These are phyloP conservation scores for Xylariaceae sp. DNA, from an alignment of 2,329 filamentous ascomycete species.

Conservation along the genomic window DNA sequence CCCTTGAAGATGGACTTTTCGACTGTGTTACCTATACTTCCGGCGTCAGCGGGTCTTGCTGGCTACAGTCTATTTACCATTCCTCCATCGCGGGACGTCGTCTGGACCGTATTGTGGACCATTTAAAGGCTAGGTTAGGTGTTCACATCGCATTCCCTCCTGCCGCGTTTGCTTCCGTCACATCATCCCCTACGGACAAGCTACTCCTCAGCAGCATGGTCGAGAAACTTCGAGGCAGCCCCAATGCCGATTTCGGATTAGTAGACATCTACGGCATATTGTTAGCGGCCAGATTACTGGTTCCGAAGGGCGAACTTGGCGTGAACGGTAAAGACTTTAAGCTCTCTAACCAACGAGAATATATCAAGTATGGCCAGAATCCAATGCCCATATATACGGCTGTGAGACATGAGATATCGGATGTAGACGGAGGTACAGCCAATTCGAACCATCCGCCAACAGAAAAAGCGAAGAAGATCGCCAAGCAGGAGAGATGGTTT, in stretches of 20 bases:
- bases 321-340: conserved; percentile 80
- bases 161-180: conserved; percentile 72
- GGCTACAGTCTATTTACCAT: conserved; percentile 85
- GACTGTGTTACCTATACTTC: conserved; percentile 94
- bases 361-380: conserved; percentile 70
- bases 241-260: conserved; percentile 75
- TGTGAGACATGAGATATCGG: conserved; percentile 90
- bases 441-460: conserved; percentile 35
- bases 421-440: conserved; percentile 45
- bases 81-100: conserved; percentile 69
- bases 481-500: conserved; percentile 76
- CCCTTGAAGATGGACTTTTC: conserved; percentile 82
- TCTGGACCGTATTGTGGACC: conserved; percentile 68
- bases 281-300: conserved; percentile 75
- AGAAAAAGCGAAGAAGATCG: conserved; percentile 49
- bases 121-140: conserved; percentile 78
- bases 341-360: conserved; percentile 77
- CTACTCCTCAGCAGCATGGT: conserved; percentile 82
- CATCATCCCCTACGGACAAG: conserved; percentile 89
- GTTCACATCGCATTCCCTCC: conserved; percentile 93
- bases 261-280: conserved; percentile 91
- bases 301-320: conserved; percentile 78
- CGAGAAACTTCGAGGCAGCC: conserved; percentile 84
- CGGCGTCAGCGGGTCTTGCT: conserved; percentile 93
- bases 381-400: conserved; percentile 94